A percentile compares a stretch with the other conserved stretches of the same genome.
These are phyloP conservation scores for Nigrospora osmanthi DNA, from an alignment of 2,329 filamentous ascomycete species.

Conservation along the genomic window DNA sequence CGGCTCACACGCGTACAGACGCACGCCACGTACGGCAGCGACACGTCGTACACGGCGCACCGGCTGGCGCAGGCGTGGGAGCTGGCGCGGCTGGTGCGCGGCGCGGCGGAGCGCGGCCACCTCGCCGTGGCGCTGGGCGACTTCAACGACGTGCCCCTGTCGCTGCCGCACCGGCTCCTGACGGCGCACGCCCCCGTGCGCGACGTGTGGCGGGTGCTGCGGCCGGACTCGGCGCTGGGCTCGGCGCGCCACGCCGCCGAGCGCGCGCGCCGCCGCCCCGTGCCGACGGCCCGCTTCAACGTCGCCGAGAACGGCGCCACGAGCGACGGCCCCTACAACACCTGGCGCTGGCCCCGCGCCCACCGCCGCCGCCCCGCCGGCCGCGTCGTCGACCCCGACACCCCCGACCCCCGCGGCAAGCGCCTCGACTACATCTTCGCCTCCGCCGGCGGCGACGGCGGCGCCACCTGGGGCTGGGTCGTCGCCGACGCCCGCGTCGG, in stretches of 20 bases:
- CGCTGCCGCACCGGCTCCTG: constrained; percentile 76
- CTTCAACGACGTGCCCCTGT: constrained; percentile 93
- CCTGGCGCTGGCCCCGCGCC: constrained; percentile 79
- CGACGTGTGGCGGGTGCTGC: constrained; percentile 78
- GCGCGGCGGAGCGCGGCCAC: constrained; percentile 71
- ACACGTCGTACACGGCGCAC: constrained; percentile 77
- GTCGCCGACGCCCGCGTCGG: constrained; percentile 66
- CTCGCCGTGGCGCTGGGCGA: constrained; percentile 83
- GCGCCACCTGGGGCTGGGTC: constrained; percentile 47
- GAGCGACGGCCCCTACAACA: constrained; percentile 80
- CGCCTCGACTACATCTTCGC: constrained; percentile 93
- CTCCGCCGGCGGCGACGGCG: constrained; percentile 36
- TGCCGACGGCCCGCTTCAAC: constrained; percentile 74
- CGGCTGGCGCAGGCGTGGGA: constrained; percentile 93
- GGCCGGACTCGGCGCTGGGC: constrained; percentile 78
- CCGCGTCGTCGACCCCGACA: constrained; percentile 53
- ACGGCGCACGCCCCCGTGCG: constrained; percentile 68
- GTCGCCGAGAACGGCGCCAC: constrained; percentile 76
- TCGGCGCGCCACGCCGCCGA: constrained; percentile 62
- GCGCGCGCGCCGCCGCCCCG: constrained; percentile 52
- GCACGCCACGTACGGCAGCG: constrained; percentile 78
- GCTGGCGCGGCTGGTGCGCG: constrained; percentile 80
- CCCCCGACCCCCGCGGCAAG: constrained; percentile 68
- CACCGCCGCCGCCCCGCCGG: constrained; percentile 34
- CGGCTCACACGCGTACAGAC: constrained; percentile 26